Evolutionary conservation across 192 early-diverging fungal species (phyloP).

Genomic region (Coemansia sp.): DNA sequence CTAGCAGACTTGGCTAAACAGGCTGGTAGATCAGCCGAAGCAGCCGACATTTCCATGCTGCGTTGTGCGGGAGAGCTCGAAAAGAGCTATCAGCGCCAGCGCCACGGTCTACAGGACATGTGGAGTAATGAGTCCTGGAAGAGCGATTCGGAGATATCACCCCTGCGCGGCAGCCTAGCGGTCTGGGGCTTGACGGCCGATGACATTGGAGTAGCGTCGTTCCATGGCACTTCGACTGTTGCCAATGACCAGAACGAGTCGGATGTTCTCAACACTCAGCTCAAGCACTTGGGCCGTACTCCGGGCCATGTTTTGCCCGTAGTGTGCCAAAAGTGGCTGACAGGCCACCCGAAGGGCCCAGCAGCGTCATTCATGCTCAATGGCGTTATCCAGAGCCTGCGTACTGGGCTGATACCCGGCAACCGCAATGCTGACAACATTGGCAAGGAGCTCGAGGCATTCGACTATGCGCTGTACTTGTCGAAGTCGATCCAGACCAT

Average conservation of each 20-base stretch:
- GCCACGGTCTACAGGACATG: conserved; percentile 63
- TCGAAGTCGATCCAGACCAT: conserved; percentile 65
- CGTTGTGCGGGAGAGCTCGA: conserved; percentile 54
- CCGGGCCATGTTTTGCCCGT: too few relatives aligned
- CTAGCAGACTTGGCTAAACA: too few relatives aligned
- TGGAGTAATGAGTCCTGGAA: conserved; percentile 84
- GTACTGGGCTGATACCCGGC: conserved; percentile 84
- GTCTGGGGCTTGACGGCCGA: too few relatives aligned
- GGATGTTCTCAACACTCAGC: too few relatives aligned
- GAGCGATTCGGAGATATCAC: conserved; percentile 70
- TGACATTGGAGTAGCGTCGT: too few relatives aligned
- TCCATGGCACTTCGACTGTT: too few relatives aligned
- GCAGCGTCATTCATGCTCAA: conserved; percentile 95
- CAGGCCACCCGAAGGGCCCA: too few relatives aligned
- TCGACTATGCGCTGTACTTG: conserved; percentile 79
- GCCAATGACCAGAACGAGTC: too few relatives aligned
- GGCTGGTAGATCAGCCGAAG: not conserved
- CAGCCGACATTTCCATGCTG: not conserved
- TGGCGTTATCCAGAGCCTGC: conserved; percentile 79
- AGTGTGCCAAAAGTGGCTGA: too few relatives aligned
- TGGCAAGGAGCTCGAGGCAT: conserved; percentile 62
- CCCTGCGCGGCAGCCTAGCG: too few relatives aligned
- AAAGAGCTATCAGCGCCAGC: conserved; percentile 59
- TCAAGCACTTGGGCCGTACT: too few relatives aligned
- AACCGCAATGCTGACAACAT: conserved; percentile 74